These are phyloP conservation scores for Laetiporus sulphureus DNA, from an alignment of 1,284 basidiomycete species.

Conservation along the genomic window DNA sequence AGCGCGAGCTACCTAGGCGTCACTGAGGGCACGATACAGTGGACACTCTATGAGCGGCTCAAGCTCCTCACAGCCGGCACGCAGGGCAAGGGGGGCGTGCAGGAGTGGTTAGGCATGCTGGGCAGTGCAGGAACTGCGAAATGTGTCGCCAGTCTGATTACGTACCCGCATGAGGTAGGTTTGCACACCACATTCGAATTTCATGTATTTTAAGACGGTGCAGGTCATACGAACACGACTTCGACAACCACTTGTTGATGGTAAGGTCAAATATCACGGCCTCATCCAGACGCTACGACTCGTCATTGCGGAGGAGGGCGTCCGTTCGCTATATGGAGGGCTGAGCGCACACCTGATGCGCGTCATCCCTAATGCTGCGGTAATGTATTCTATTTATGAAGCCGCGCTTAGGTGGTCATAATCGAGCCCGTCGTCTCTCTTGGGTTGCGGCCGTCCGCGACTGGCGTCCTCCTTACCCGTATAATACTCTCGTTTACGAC, in stretches of 20 bases:
- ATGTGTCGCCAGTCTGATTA: constrained; percentile 87
- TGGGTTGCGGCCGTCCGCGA: no score
- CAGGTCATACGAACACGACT: constrained; percentile 90
- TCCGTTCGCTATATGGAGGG: constrained; percentile 83
- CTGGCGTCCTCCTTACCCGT: no score
- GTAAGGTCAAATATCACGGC: constrained; percentile 81
- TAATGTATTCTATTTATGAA: constrained; percentile 91
- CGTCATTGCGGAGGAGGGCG: constrained; percentile 88
- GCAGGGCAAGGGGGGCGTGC: constrained; percentile 47
- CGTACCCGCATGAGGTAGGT: constrained; percentile 92
- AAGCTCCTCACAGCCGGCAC: constrained; percentile 56
- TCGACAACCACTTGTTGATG: constrained; percentile 75
- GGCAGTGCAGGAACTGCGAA: constrained; percentile 93
- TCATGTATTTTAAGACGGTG: background rate
- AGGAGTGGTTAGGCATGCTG: constrained; percentile 77
- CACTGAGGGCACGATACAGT: constrained; percentile 95
- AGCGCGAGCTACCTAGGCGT: constrained; percentile 95
- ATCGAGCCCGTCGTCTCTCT: no score
- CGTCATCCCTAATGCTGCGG: constrained; percentile 94
- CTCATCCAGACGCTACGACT: constrained; percentile 82
- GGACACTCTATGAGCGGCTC: constrained; percentile 90
- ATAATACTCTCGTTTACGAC: no score
- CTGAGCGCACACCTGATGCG: constrained; percentile 93
- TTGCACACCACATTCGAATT: constrained; percentile 1
- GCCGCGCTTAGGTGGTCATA: constrained; percentile 56